Evolutionary conservation across 2,329 filamentous ascomycete genomes (phyloP).

Genomic region (Lasiodiplodia theobromae): DNA sequence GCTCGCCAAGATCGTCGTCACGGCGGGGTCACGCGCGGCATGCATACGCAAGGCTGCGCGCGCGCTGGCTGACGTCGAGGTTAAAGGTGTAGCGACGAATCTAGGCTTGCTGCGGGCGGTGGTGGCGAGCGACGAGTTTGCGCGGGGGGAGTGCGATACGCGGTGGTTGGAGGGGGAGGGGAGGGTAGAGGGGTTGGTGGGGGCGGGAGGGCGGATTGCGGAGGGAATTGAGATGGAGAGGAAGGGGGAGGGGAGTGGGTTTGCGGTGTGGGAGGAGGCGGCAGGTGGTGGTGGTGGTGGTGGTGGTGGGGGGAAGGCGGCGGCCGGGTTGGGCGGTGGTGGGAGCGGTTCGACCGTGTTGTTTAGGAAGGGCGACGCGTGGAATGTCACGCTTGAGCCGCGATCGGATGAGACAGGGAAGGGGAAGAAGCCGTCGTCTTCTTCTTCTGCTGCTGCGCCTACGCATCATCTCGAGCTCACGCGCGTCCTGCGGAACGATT

Average conservation of each 20-base stretch:
- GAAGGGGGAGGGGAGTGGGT: accelerated
- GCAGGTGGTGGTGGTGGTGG: constrained; percentile 19
- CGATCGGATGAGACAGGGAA: not conserved
- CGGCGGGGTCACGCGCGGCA: constrained; percentile 60
- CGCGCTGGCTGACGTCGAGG: constrained; percentile 62
- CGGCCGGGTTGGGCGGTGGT: constrained; percentile 24
- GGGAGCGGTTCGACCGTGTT: constrained; percentile 37
- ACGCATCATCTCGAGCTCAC: constrained; percentile 62
- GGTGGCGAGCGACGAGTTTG: constrained; percentile 59
- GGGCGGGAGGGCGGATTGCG: constrained; percentile 39
- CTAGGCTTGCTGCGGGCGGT: constrained; percentile 63
- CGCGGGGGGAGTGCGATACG: constrained; percentile 58
- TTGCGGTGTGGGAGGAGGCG: constrained; percentile 29
- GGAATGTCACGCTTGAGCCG: constrained; percentile 59
- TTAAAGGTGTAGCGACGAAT: constrained; percentile 67
- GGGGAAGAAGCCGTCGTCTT: not conserved
- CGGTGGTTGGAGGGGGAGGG: constrained; percentile 64
- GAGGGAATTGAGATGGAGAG: constrained; percentile 2
- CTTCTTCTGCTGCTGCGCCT: constrained; percentile 32
- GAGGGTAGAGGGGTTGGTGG: constrained; percentile 53
- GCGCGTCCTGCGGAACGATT: constrained; percentile 65
- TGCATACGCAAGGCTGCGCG: constrained; percentile 61
- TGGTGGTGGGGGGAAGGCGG: constrained; percentile 23
- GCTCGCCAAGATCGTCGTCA: constrained; percentile 66
- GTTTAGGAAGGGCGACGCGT: constrained; percentile 66